These are phyloP conservation scores for Trichothecium roseum DNA, from an alignment of 2,329 filamentous ascomycete species.

Conservation along the genomic window DNA sequence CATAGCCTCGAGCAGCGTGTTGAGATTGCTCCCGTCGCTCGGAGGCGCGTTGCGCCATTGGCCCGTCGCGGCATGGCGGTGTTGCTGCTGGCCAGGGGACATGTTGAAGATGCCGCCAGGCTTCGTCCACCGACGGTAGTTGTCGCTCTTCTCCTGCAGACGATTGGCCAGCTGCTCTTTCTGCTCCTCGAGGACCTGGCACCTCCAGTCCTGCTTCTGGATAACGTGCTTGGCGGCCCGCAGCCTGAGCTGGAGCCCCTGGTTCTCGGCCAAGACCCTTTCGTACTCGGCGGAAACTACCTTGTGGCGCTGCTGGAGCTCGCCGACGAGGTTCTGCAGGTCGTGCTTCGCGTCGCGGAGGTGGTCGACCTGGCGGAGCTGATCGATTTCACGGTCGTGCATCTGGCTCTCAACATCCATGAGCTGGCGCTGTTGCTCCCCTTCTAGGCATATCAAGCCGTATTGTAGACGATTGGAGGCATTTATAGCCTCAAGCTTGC, in stretches of 20 bases:
- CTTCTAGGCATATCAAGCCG: constrained; percentile 73
- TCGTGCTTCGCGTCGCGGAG: constrained; percentile 50
- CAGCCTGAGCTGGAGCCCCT: constrained; percentile 51
- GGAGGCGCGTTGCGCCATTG: constrained; percentile 28
- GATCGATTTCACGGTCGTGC: constrained; percentile 78
- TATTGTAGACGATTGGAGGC: constrained; percentile 89
- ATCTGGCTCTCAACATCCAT: constrained; percentile 88
- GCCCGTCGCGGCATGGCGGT: constrained; percentile 39
- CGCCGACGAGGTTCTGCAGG: constrained; percentile 39
- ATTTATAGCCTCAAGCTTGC: constrained; percentile 64
- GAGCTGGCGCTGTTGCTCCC: constrained; percentile 73
- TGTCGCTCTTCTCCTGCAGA: constrained; percentile 82
- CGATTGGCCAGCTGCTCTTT: constrained; percentile 68
- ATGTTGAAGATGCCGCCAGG: constrained; percentile 53
- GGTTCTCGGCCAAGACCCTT: constrained; percentile 55
- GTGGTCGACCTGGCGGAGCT: constrained; percentile 65
- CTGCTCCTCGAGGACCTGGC: constrained; percentile 60
- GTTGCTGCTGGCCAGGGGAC: constrained; percentile 28
- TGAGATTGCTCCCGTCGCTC: constrained; percentile 55
- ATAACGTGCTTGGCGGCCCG: constrained; percentile 70
- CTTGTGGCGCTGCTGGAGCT: constrained; percentile 41
- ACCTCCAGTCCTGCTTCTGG: constrained; percentile 65
- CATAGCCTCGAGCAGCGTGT: constrained; percentile 70
- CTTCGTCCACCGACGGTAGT: constrained; percentile 22
- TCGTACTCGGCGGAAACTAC: constrained; percentile 60